A percentile compares a stretch with the other conserved stretches of the same genome.
Evolutionary conservation across 2,329 filamentous ascomycete genomes (phyloP).

Genomic region (Dryadomyces quercus-mongolicae): DNA sequence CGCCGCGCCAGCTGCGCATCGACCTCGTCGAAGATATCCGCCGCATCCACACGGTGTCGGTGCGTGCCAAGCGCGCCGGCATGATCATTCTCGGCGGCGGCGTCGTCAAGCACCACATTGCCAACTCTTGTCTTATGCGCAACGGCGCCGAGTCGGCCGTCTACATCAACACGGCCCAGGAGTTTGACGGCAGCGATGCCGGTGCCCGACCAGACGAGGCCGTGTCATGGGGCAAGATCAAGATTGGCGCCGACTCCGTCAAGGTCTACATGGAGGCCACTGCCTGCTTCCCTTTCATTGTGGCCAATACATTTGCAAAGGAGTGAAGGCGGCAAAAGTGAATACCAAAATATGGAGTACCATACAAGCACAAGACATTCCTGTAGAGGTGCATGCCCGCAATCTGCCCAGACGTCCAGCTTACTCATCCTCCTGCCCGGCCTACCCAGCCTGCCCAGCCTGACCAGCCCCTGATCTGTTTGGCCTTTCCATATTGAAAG

Average conservation of each 20-base stretch:
- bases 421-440: too few relatives aligned
- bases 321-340: too few relatives aligned
- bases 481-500: too few relatives aligned
- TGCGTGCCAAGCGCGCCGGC: constrained; percentile 74
- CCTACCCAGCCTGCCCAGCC: too few relatives aligned
- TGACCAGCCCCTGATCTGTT: too few relatives aligned
- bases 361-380: too few relatives aligned
- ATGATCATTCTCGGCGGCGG: constrained; percentile 95
- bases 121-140: constrained; percentile 93
- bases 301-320: constrained; percentile 55
- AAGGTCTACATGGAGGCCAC: constrained; percentile 65
- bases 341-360: too few relatives aligned
- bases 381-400: too few relatives aligned
- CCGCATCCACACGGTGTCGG: constrained; percentile 81
- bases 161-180: constrained; percentile 94
- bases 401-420: too few relatives aligned
- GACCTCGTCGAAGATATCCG: constrained; percentile 94
- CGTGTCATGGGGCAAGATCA: constrained; percentile 98
- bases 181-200: constrained; percentile 95
- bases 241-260: constrained; percentile 72
- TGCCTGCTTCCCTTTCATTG: constrained; percentile 53
- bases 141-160: constrained; percentile 96
- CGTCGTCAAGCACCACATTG: constrained; percentile 96
- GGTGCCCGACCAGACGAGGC: constrained; percentile 92
- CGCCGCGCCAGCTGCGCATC: constrained; percentile 67